phyloP scores from a whole-genome alignment of 2,329 filamentous ascomycete species.

The Plenodomus tracheiphilus region DNA sequence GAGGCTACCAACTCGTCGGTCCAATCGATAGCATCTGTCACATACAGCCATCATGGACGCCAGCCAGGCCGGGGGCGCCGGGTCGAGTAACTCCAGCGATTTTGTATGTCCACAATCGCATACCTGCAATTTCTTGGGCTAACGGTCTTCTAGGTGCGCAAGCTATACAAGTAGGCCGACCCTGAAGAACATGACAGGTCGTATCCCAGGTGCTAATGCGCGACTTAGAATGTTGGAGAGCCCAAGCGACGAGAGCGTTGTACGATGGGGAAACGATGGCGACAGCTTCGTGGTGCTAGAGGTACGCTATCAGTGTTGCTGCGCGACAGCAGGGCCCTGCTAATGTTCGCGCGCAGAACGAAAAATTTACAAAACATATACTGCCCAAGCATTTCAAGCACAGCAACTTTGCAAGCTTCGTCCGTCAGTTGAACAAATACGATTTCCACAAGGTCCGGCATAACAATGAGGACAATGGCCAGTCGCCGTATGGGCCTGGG shows the following conservation, averaged over 20 bases:
- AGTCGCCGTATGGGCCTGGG: conserved; percentile 79
- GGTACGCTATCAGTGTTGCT: conserved; percentile 56
- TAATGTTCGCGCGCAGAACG: conserved; percentile 64
- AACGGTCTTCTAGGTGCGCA: conserved; percentile 73
- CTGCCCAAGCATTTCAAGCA: conserved; percentile 99
- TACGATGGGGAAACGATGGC: conserved; percentile 92
- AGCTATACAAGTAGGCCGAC: conserved; percentile 85
- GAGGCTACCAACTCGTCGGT: not conserved
- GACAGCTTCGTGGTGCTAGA: conserved; percentile 97
- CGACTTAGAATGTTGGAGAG: conserved; percentile 87
- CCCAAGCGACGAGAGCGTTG: conserved; percentile 86
- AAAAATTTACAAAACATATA: conserved; percentile 97
- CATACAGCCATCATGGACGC: conserved; percentile 34
- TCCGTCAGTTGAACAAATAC: conserved; percentile 94
- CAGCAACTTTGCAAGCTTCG: conserved; percentile 97
- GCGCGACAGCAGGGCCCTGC: not conserved
- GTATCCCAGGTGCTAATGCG: conserved; percentile 32
- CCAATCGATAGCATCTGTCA: not conserved
- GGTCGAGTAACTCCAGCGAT: conserved; percentile 86
- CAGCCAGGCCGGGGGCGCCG: conserved; percentile 37
- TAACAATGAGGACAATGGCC: conserved; percentile 82
- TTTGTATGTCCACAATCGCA: conserved; percentile 68
- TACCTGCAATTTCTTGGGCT: conserved; percentile 10
- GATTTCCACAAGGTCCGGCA: conserved; percentile 98
- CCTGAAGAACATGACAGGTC: conserved; percentile 6